Conservation (phyloP, 495 filamentous ascomycete genomes). For the Aspergillus wentii region DNA sequence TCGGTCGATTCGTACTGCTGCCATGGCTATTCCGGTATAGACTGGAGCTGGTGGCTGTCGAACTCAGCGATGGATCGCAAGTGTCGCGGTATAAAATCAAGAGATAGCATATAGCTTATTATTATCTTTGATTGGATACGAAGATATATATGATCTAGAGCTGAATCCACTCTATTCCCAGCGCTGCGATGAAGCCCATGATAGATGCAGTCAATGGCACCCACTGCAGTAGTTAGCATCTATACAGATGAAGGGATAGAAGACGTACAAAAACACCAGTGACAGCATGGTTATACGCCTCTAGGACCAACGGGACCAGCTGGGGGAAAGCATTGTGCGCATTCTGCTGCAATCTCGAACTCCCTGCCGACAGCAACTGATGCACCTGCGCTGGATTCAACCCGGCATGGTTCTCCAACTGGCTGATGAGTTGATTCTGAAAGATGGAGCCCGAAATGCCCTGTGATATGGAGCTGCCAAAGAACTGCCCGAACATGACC, state of each 20-base stretch:
- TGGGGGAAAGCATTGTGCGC: background rate
- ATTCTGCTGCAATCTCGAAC: background rate
- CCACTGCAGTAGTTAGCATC: no score
- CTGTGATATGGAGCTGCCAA: slow-evolving; percentile 8
- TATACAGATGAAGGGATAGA: no score
- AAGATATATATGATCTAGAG: no score
- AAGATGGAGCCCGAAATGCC: slow-evolving; percentile 2
- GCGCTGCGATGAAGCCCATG: no score
- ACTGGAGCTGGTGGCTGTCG: slow-evolving; percentile 9
- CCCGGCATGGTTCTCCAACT: background rate
- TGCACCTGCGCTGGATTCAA: slow-evolving; percentile 1
- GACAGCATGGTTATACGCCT: slow-evolving; percentile 7
- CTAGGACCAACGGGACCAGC: background rate
- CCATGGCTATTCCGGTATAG: slow-evolving; percentile 22
- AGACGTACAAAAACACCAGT: slow-evolving; percentile 7
- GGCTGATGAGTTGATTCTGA: slow-evolving; percentile 1
- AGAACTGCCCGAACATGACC: slow-evolving; percentile 51
- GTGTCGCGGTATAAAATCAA: slow-evolving; percentile 17
- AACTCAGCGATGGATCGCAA: slow-evolving; percentile 18
- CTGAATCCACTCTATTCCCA: no score
- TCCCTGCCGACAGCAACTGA: slow-evolving; percentile 1
- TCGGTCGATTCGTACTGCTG: slow-evolving; percentile 22
- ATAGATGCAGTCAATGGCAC: no score
- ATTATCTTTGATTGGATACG: no score
- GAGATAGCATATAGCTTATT: no score